These are phyloP conservation scores for Platanthera guangdongensis DNA, from an alignment of 106 monocot species.

Conservation along the genomic window DNA sequence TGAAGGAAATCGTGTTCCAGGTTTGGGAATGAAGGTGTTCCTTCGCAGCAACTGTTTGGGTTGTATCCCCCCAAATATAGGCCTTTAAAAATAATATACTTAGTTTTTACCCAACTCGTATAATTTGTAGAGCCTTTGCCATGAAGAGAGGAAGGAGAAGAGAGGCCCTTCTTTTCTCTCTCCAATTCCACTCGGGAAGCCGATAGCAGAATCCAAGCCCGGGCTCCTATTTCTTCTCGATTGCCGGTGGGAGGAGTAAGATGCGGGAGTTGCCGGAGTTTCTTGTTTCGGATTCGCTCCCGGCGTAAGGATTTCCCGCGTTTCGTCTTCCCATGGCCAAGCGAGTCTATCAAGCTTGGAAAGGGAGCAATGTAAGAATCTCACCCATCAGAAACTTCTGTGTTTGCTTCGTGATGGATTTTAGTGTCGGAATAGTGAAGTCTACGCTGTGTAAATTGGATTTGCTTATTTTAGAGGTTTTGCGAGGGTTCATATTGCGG, in stretches of 20 bases:
- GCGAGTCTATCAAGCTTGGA: constrained; percentile 37
- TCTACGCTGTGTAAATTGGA: background rate
- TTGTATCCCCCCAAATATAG: background rate
- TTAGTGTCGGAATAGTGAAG: background rate
- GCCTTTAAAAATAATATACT: background rate
- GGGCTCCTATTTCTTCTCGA: background rate
- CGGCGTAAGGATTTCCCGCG: background rate
- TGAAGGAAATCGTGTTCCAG: constrained; percentile 2
- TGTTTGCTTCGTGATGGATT: background rate
- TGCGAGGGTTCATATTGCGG: background rate
- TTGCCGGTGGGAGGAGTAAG: constrained; percentile 1
- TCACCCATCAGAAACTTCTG: background rate
- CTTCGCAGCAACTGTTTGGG: background rate
- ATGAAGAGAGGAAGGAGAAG: background rate
- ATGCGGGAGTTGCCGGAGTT: constrained; percentile 3
- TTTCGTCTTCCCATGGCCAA: constrained; percentile 7
- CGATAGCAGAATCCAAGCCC: background rate
- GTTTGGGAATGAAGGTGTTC: background rate
- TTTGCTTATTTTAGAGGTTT: background rate
- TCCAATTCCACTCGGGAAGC: background rate
- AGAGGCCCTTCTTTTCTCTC: constrained; percentile 1
- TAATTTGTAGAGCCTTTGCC: background rate
- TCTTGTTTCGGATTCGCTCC: constrained; percentile 3
- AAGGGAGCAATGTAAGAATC: constrained; percentile 32
- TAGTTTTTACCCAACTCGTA: background rate